Evolutionary conservation across 1,284 basidiomycete species (phyloP), one percentile per base, ranked within the genome.

Genomic region (Leucoagaricus sp.): DNA sequence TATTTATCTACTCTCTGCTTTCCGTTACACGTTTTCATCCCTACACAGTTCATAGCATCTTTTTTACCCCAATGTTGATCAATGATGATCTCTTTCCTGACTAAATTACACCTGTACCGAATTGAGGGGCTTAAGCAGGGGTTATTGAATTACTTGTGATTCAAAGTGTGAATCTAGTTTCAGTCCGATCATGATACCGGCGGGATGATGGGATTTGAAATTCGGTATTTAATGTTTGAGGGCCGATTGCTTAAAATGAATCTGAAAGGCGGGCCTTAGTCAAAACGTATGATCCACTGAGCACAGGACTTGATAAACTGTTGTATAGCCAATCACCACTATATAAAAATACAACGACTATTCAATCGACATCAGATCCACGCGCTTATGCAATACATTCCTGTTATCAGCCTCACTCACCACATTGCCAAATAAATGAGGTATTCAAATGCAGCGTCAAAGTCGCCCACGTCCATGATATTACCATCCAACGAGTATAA

Each of bases 101-200:
- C 21, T 57, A 44, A 58, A 59, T 51, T 61, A 56, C 56, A 58
- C 36, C n/a, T 44, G 51, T 45, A 29, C 48, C 28, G 40, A 49
- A 62, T 60, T 58, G 58, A 58, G 34, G 51, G 49, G 47, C 54
- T 49, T 49, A 52, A 60, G 53, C 53, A 55, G 57, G 60, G 60
- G 53, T 55, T 48, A 48, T 33, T 48, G 46, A 45, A 63, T 60
- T 62, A 41, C 60, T 58, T 64, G 56, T 58, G 38, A 15, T 26
- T 31, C 50, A 13, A 57, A 36, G n/a, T 44, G n/a, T 49, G 44
- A 28, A 49, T 55, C 29, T 41, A 23, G 44, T 49, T 38, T 45
- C 26, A 42, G 52, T 61, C 65, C 60, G 63, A 65, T 67, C 61
- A 63, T 61, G 42, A 23, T 63, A 55, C 64, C 63, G 64, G 56